phyloP scores from a whole-genome alignment of 2,329 filamentous ascomycete species.

The Penicillium vulpinum region DNA sequence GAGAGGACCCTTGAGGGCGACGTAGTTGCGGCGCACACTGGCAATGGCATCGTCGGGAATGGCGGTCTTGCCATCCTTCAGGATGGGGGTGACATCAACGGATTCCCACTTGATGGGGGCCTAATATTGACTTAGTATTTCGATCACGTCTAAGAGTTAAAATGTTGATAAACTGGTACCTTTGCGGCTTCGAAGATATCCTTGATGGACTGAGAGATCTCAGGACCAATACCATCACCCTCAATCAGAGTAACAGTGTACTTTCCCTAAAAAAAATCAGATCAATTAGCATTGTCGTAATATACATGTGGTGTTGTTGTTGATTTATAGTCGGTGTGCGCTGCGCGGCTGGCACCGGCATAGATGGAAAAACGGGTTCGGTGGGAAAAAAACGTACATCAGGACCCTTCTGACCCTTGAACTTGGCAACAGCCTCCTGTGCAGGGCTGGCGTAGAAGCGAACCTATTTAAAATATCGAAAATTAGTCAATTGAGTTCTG shows the following conservation, averaged over 20 bases:
- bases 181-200: conserved; percentile 96
- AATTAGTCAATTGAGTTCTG: conserved; percentile 23
- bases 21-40: conserved; percentile 92
- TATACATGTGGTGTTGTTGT: neutral
- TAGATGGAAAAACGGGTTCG: conserved; percentile 23
- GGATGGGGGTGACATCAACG: conserved; percentile 88
- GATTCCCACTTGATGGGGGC: conserved; percentile 95
- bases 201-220: conserved; percentile 97
- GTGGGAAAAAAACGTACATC: conserved; percentile 63
- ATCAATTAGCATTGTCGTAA: conserved; percentile 17
- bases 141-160: conserved; percentile 1
- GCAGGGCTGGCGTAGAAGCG: conserved; percentile 60
- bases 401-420: conserved; percentile 83
- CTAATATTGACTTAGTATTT: conserved; percentile 51
- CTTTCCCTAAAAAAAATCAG: conserved; percentile 66
- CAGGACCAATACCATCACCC: conserved; percentile 97
- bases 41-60: conserved; percentile 91
- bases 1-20: conserved; percentile 96
- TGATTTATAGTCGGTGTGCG: conserved; percentile 1
- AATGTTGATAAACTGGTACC: conserved; percentile 50
- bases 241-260: conserved; percentile 97
- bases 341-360: conserved; percentile 30
- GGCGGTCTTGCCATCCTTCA: conserved; percentile 93
- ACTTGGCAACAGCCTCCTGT: conserved; percentile 80
- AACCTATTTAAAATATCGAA: conserved; percentile 43